A percentile compares a stretch with the other conserved stretches of the same genome.
phyloP scores from a whole-genome alignment of 164 flowering plant genomes.

The Kalanchoe fedtschenkoi region DNA sequence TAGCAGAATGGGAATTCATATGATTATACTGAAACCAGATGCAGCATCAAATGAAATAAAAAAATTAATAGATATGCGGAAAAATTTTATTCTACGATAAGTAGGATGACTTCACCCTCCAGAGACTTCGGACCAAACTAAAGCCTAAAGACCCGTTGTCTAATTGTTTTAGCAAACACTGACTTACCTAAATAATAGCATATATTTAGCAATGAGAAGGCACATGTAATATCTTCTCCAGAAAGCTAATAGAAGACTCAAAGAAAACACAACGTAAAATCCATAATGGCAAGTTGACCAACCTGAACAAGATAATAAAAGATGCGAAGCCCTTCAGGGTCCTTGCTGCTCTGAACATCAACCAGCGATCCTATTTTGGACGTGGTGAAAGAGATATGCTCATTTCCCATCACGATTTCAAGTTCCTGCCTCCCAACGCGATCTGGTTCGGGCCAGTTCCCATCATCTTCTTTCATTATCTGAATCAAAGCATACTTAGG shows the following conservation, averaged over 20 bases:
- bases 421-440: slow-evolving; percentile 90
- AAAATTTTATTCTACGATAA: background rate
- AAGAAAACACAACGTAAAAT: background rate
- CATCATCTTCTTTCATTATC: slow-evolving; percentile 98
- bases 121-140: background rate
- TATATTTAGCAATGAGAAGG: no score
- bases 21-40: background rate
- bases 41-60: background rate
- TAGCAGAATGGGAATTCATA: background rate
- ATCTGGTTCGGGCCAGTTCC: slow-evolving; percentile 94
- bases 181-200: background rate
- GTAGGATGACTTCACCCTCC: background rate
- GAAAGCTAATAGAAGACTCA: background rate
- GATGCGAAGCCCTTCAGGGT: slow-evolving; percentile 95
- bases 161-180: background rate
- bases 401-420: slow-evolving; percentile 96
- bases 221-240: background rate
- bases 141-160: background rate
- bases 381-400: slow-evolving; percentile 93
- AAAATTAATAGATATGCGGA: background rate
- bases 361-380: slow-evolving; percentile 96
- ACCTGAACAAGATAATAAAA: slow-evolving; percentile 98
- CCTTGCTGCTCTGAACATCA: slow-evolving; percentile 91
- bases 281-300: background rate
- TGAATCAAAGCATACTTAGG: no score